phyloP scores from a whole-genome alignment of 805 yeast genomes.

The Barnettozyma siamensis region DNA sequence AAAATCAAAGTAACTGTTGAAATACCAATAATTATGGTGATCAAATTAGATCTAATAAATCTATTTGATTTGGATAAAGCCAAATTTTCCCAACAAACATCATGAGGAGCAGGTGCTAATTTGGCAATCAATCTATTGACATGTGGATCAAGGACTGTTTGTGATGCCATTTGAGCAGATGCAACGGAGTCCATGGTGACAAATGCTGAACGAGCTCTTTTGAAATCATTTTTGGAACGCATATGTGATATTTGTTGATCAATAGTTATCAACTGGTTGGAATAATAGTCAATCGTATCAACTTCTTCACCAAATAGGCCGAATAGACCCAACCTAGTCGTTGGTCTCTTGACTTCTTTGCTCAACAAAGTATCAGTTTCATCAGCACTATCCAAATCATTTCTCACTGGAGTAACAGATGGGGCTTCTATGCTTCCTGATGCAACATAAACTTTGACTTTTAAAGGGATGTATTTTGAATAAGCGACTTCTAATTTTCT shows the following conservation, averaged over 20 bases:
- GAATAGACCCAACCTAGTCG: slow-evolving; percentile 47
- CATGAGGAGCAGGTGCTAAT: slow-evolving; percentile 95
- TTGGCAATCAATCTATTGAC: slow-evolving; percentile 76
- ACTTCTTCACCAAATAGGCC: slow-evolving; percentile 61
- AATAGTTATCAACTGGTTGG: slow-evolving; percentile 57
- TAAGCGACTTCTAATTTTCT: slow-evolving; percentile 54
- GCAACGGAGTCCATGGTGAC: slow-evolving; percentile 94
- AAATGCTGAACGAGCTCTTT: slow-evolving; percentile 87
- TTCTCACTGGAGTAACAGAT: slow-evolving; percentile 15
- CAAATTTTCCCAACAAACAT: slow-evolving; percentile 86
- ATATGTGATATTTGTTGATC: slow-evolving; percentile 69
- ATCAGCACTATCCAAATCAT: not conserved
- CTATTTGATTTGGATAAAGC: slow-evolving; percentile 72
- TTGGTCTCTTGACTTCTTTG: slow-evolving; percentile 16
- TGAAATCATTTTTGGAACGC: slow-evolving; percentile 54
- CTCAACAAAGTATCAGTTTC: slow-evolving; percentile 7
- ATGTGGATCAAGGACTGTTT: slow-evolving; percentile 87
- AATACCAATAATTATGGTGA: slow-evolving; percentile 34
- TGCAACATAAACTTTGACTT: slow-evolving; percentile 20
- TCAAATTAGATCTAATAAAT: slow-evolving; percentile 42
- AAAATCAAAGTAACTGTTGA: slow-evolving; percentile 69
- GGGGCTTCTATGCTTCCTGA: slow-evolving; percentile 24
- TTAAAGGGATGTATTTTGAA: slow-evolving; percentile 17
- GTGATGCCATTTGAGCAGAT: slow-evolving; percentile 94
- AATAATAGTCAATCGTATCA: slow-evolving; percentile 76